Conservation (phyloP, 257 asterid species). For the Primulina tabacum region DNA sequence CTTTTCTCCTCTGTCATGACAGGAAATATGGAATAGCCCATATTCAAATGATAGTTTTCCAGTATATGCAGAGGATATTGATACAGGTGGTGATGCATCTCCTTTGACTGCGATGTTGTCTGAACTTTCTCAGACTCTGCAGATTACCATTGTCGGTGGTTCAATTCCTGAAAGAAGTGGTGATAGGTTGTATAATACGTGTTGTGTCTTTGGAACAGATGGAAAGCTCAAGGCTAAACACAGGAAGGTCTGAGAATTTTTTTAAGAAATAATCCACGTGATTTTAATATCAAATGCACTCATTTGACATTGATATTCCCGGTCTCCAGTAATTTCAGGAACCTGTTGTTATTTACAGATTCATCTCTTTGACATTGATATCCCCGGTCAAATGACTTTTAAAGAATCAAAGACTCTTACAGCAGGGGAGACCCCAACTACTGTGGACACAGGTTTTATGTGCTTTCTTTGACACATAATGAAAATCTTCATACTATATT, state of each 20-base stretch:
- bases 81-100: constrained; percentile 58
- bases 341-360: constrained; percentile 43
- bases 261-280: not conserved
- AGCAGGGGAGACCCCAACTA: constrained; percentile 81
- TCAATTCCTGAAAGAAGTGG: constrained; percentile 79
- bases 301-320: not conserved
- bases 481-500: constrained; percentile 15
- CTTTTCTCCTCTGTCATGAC: constrained; percentile 24
- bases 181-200: constrained; percentile 61
- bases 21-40: constrained; percentile 93
- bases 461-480: constrained; percentile 16
- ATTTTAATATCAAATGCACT: constrained; percentile 10
- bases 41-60: constrained; percentile 82
- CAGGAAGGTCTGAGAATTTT: constrained; percentile 50
- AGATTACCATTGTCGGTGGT: constrained; percentile 78
- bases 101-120: constrained; percentile 82
- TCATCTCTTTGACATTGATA: constrained; percentile 85
- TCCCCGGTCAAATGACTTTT: constrained; percentile 80
- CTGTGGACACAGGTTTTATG: constrained; percentile 75
- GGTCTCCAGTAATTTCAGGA: constrained; percentile 13
- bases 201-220: constrained; percentile 72
- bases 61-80: constrained; percentile 79
- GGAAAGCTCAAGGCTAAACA: constrained; percentile 74
- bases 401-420: constrained; percentile 78
- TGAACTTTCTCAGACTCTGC: constrained; percentile 55